Conservation (phyloP, 2,329 filamentous ascomycete genomes). For the Leptodontidium sp. region DNA sequence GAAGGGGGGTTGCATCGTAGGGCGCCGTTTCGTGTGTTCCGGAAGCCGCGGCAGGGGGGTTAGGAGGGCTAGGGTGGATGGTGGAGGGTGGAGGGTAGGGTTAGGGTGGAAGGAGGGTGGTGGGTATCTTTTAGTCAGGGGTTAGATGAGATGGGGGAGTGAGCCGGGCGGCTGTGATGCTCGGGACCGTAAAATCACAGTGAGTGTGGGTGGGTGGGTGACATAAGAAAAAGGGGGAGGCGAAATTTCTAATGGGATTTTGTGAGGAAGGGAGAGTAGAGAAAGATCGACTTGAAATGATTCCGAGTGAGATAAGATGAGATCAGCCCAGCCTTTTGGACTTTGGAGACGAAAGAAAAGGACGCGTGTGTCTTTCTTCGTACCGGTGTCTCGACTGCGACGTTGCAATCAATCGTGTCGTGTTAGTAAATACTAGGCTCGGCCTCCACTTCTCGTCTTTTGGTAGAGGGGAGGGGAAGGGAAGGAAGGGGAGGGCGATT, state of each 20-base stretch:
- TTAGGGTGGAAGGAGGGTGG: not conserved
- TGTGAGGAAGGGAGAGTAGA: no score
- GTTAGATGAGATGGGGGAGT: not conserved
- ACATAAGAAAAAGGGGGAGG: not conserved
- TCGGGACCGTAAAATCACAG: not conserved
- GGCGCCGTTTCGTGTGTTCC: not conserved
- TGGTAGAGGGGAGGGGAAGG: no score
- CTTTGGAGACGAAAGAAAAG: not conserved
- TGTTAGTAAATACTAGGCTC: no score
- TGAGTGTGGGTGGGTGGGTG: no score
- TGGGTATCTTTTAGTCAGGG: not conserved
- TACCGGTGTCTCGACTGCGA: no score
- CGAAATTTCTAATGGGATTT: not conserved
- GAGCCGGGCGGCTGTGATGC: no score
- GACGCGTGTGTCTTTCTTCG: no score
- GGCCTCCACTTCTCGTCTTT: no score
- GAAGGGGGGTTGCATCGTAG: conserved; percentile 15
- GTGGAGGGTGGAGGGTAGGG: not conserved
- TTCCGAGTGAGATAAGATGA: not conserved
- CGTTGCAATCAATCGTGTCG: no score
- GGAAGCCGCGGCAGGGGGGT: not conserved
- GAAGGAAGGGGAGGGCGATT: no score
- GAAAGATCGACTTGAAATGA: no score
- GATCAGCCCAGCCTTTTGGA: not conserved
- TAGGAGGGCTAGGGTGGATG: not conserved